Evolutionary conservation across 1,284 basidiomycete species (phyloP), one percentile per base, ranked within the genome.

Genomic region (Lentinula novae-zelandiae): DNA sequence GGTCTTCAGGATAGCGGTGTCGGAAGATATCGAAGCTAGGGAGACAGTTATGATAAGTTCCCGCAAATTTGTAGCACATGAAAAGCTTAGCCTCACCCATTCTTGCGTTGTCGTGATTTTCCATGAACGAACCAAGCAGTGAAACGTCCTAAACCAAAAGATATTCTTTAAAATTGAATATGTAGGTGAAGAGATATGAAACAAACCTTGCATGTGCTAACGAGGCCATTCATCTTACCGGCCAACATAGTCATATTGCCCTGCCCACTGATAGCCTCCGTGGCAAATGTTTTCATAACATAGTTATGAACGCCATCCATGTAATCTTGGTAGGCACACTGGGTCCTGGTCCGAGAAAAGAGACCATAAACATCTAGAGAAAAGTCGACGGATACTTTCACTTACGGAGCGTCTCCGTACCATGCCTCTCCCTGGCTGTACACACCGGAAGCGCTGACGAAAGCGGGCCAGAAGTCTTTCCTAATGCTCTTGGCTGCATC

Each of bases 31-130:
- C 5, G 49, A 50, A 34, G 49, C 49, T 50, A 50, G 12, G 1
- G 12, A 22, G 22, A 33, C 8, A 5, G 5, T 50, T 34, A 12
- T 10, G 44, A 46, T 50, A 2, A 50, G 49, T 50, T 50, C 12
- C 12, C 44, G 50, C 31, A n/a, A 49, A 40, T 8, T 33, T 9
- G 44, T 84, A 83, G 20, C 71, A 67, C 3, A 76, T 83, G 46
- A 74, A 67, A 64, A 81, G 82, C 57, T 79, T 75, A 74, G 27
- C 12, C 22, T 34, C 49, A 50, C 49, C 49, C 49, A 88, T 89
- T 44, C 90, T 79, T 1, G 89, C 84, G 57, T 90, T 76, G 70
- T 92, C 90, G 65, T 92, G 90, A 72, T 92, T 92, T 72, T 93
- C 91, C 50, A 92, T 73, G 76, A 93, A 93, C 49, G 88, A 86